Percentiles rank a stretch among this genome's conserved stretches.
phyloP scores from a whole-genome alignment of 495 filamentous ascomycete genomes.

The Aspergillus bridgeri region DNA sequence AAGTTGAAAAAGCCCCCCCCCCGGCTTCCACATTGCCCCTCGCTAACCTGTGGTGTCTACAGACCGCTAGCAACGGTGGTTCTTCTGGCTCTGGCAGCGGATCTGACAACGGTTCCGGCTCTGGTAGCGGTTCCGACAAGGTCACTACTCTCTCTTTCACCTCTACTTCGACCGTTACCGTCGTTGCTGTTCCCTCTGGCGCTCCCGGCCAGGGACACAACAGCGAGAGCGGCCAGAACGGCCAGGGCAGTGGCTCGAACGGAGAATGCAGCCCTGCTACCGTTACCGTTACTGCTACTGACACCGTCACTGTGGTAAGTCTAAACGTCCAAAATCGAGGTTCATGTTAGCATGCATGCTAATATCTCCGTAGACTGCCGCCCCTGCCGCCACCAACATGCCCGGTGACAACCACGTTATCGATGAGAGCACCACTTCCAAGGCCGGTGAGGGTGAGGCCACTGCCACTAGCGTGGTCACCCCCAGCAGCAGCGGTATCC shows the following conservation, averaged over 20 bases:
- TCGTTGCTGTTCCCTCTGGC: slow-evolving; percentile 25
- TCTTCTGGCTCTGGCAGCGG: slow-evolving; percentile 2
- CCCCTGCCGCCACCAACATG: slow-evolving; percentile 11
- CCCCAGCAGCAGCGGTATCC: slow-evolving; percentile 28
- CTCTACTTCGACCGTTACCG: slow-evolving; percentile 21
- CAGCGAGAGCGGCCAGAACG: background rate
- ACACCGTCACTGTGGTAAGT: slow-evolving; percentile 45
- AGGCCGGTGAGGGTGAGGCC: slow-evolving; percentile 19
- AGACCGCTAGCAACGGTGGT: slow-evolving; percentile 13
- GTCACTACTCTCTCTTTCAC: slow-evolving; percentile 17
- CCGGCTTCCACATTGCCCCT: background rate
- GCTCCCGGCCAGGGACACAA: background rate
- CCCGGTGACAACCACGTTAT: slow-evolving; percentile 12
- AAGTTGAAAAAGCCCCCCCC: too few relatives aligned
- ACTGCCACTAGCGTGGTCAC: slow-evolving; percentile 5
- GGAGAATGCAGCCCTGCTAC: slow-evolving; percentile 22
- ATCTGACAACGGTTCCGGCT: background rate
- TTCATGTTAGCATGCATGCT: background rate
- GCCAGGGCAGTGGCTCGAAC: slow-evolving; percentile 3
- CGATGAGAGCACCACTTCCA: slow-evolving; percentile 16
- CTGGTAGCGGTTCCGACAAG: background rate
- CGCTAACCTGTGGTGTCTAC: slow-evolving; percentile 7
- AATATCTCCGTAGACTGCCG: slow-evolving; percentile 11
- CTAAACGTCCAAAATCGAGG: background rate
- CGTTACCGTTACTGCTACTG: slow-evolving; percentile 38